These are phyloP conservation scores for Boletus eberwhitei DNA, from an alignment of 768 basidiomycete species.

Conservation along the genomic window DNA sequence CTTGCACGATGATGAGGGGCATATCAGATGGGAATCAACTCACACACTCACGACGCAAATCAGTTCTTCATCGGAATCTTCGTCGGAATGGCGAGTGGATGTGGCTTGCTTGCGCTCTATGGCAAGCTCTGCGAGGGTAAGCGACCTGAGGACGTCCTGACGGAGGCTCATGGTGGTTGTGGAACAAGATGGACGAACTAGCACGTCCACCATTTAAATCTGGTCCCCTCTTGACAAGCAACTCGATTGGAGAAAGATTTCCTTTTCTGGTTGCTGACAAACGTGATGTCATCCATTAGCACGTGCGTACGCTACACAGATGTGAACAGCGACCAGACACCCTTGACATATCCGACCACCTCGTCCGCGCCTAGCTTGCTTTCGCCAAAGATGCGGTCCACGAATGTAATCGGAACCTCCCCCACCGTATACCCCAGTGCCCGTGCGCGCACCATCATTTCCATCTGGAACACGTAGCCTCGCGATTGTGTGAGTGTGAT, in stretches of 20 bases:
- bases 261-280: conserved; percentile 18
- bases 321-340: conserved; percentile 77
- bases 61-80: conserved; percentile 65
- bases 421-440: conserved; percentile 82
- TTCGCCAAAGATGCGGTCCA: conserved; percentile 90
- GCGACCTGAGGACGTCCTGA: conserved; percentile 65
- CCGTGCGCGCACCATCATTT: conserved; percentile 92
- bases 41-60: conserved; percentile 61
- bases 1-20: conserved; percentile 34
- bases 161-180: conserved; percentile 58
- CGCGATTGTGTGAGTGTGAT: conserved; percentile 82
- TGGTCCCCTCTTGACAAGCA: not conserved
- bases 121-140: conserved; percentile 37
- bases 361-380: conserved; percentile 89
- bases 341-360: conserved; percentile 82
- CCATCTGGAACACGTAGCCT: conserved; percentile 97
- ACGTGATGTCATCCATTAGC: conserved; percentile 19
- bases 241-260: not conserved
- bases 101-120: conserved; percentile 22
- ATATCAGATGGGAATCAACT: not conserved
- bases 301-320: conserved; percentile 46
- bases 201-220: not conserved
- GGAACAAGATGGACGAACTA: not conserved
- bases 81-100: conserved; percentile 25
- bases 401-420: conserved; percentile 92